Evolutionary conservation across 1,284 basidiomycete species (phyloP), one percentile per base, ranked within the genome.

Genomic region (Malassezia cuniculi): DNA sequence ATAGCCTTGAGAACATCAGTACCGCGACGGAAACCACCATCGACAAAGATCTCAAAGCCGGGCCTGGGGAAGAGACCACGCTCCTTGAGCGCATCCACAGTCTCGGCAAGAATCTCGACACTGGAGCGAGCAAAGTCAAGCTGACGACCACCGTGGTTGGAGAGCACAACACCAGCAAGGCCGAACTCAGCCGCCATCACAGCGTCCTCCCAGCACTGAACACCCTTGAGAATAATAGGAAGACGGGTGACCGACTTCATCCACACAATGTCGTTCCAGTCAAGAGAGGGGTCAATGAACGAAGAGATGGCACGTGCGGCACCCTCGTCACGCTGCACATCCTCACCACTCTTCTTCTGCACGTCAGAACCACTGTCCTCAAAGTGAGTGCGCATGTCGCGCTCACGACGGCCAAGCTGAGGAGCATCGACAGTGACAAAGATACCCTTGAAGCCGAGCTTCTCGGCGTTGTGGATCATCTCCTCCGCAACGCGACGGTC

Each of bases 381-480:
- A 35, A 45, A 45, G 30, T 45, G 42, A 6, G 58, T 47, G 6
- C 73, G 58, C 57, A 73, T 66, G 55, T 93, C 86, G 31, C 77
- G 69, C 68, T 93, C 87, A 27, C 86, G 75, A 60, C 87, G 86
- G 10, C 85, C 82, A 6, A 82, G 75, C 6, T 84, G 78, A 4
- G 84, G 74, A 6, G 85, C 85, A 69, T 93, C 87, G 3, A 89
- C 86, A 0, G 87, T 93, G 30, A 93, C 70, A 68, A 85, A 84
- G 38, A 94, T 82, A 1, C 84, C 85, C 44, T 69, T 64, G 68
- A 81, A 84, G 0, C 82, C 82, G 8, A 81, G 69, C 14, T 66
- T 58, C 51, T 82, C 79, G 16, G 85, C 74, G 46, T 82, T 78
- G 28, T 72, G 73, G 22, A 93, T 74, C 25, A 82, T 78, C 48